Percentiles rank a stretch among this genome's conserved stretches.
These are phyloP conservation scores for Coniochaeta prunicola DNA, from an alignment of 2,329 filamentous ascomycete species.

Conservation along the genomic window DNA sequence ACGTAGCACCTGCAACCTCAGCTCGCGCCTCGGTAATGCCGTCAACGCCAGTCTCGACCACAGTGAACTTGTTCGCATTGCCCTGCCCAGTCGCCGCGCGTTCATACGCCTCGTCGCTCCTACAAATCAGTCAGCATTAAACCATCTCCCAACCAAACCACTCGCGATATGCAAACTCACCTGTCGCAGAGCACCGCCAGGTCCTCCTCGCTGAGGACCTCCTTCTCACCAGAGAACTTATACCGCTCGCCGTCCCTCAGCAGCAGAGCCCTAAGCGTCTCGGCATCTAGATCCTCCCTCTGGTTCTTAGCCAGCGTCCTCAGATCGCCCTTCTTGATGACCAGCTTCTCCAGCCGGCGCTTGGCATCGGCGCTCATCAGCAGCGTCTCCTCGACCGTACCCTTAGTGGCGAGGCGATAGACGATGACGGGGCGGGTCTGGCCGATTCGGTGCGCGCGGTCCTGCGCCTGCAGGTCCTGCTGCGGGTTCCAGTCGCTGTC, in stretches of 20 bases:
- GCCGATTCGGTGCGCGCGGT: slow-evolving; percentile 89
- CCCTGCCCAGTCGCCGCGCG: slow-evolving; percentile 74
- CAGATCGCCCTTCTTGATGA: slow-evolving; percentile 91
- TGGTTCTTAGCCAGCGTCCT: slow-evolving; percentile 55
- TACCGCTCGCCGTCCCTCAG: slow-evolving; percentile 66
- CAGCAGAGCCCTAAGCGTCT: slow-evolving; percentile 55
- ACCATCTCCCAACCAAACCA: not conserved
- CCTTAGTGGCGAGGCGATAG: slow-evolving; percentile 87
- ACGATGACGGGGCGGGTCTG: slow-evolving; percentile 89
- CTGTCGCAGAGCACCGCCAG: slow-evolving; percentile 73
- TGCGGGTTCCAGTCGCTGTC: slow-evolving; percentile 92
- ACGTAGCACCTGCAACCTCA: not conserved
- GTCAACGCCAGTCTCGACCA: slow-evolving; percentile 67
- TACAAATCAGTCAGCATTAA: slow-evolving; percentile 8
- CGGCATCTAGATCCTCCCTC: slow-evolving; percentile 48
- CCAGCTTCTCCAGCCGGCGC: slow-evolving; percentile 82
- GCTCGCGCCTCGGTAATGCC: slow-evolving; percentile 30
- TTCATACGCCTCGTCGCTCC: slow-evolving; percentile 54
- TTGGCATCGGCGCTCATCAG: slow-evolving; percentile 87
- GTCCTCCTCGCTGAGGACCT: slow-evolving; percentile 69
- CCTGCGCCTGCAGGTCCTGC: slow-evolving; percentile 93
- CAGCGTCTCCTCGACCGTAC: slow-evolving; percentile 83
- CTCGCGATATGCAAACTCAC: slow-evolving; percentile 18
- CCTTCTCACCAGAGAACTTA: slow-evolving; percentile 48
- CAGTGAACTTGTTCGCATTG: slow-evolving; percentile 62